Evolutionary conservation across 805 yeast species (phyloP), one percentile per base, ranked within the genome.

Genomic region (Myxozyma sirexii): DNA sequence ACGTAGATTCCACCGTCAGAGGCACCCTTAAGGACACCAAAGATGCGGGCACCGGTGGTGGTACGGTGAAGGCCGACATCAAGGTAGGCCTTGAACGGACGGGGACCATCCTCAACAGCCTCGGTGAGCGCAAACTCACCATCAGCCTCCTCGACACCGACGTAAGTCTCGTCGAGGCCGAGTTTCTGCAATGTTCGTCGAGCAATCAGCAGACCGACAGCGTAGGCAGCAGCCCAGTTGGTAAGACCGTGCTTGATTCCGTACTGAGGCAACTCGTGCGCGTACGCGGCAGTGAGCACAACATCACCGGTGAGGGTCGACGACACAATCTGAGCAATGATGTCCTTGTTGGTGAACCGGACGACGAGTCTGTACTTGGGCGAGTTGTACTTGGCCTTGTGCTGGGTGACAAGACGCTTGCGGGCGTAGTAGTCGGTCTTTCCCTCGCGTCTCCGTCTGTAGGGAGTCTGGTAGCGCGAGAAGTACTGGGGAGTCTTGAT

Each of bases 381-480:
- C 77, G 97, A 79, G 88, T 85, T 87, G 96, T 94, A 94, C 86
- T 94, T 94, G 79, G 97, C 97, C 92, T 94, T 94, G 94, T 93
- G 97, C 85, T 94, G 99, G 76, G 97, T 85, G 76, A 94, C 94
- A 78, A 94, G 84, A 84, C 98, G 91, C 96, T 94, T 94, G 87
- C 99, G 92, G 81, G 94, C 97, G 87, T 92, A 94, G 96, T 92
- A 94, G 81, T 94, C 99, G 78, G 99, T 94, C 87, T 94, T 94
- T 84, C 99, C 99, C 84, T 94, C 97, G 80, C 96, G 90, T 88
- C 99, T 90, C 87, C 99, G 92, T 82, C 99, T 91, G 97, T 92
- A 94, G 71, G 98, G 97, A 80, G 99, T 94, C 85, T 94, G 99
- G 96, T 86, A 94, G 81, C 99, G 92, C 77, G 97, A 91, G 85